These are phyloP conservation scores for Aspergillus homomorphus DNA, from an alignment of 495 filamentous ascomycete species.

Conservation along the genomic window DNA sequence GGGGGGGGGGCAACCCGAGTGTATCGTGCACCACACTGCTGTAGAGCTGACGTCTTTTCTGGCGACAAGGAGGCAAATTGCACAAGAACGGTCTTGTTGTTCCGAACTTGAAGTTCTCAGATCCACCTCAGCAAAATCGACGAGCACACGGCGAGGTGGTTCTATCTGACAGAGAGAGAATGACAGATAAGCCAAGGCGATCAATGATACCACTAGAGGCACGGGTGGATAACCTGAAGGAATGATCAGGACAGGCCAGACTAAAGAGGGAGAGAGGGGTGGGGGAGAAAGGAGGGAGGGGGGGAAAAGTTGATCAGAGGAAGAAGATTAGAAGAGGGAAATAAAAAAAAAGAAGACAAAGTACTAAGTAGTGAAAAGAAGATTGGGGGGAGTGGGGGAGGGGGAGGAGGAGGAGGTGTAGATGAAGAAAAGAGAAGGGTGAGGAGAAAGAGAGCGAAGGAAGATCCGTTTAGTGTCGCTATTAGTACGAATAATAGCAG, in stretches of 20 bases:
- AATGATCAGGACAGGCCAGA: conserved; percentile 36
- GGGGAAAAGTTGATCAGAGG: conserved; percentile 19
- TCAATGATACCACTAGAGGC: conserved; percentile 26
- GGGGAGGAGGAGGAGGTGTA: conserved; percentile 27
- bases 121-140: neutral
- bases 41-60: conserved; percentile 19
- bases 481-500: conserved; percentile 6
- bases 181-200: conserved; percentile 28
- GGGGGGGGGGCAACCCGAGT: conserved; percentile 18
- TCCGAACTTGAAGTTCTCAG: neutral
- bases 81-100: neutral
- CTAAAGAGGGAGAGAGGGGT: conserved; percentile 19
- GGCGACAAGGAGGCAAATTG: conserved; percentile 3
- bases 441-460: conserved; percentile 30
- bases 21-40: conserved; percentile 8
- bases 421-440: conserved; percentile 18
- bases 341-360: conserved; percentile 21
- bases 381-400: conserved; percentile 34
- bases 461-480: conserved; percentile 17
- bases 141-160: conserved; percentile 6
- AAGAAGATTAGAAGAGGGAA: conserved; percentile 7
- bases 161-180: conserved; percentile 39
- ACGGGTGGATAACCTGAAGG: conserved; percentile 37
- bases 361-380: conserved; percentile 19
- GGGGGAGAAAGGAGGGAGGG: conserved; percentile 35